A percentile compares a stretch with the other conserved stretches of the same genome.
phyloP scores from a whole-genome alignment of 2,329 filamentous ascomycete genomes.

The Alternaria alternata region DNA sequence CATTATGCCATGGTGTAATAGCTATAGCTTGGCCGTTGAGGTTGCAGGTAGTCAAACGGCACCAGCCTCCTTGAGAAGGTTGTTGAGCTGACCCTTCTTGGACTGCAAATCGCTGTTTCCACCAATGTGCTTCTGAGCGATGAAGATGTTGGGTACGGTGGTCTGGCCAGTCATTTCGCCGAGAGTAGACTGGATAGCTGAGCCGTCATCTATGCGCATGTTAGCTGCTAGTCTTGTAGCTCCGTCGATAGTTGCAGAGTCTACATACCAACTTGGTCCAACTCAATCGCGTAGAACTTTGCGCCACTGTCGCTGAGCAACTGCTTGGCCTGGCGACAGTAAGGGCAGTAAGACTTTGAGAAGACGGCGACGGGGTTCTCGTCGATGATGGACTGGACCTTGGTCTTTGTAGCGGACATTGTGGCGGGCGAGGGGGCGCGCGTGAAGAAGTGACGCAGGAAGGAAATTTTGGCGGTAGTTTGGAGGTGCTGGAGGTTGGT shows the following conservation, averaged over 20 bases:
- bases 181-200: conserved; percentile 83
- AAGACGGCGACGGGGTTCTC: conserved; percentile 93
- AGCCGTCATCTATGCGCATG: conserved; percentile 73
- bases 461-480: conserved; percentile 64
- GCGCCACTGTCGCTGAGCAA: conserved; percentile 74
- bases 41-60: conserved; percentile 60
- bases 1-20: background rate
- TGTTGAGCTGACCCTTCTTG: conserved; percentile 69
- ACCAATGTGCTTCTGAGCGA: conserved; percentile 88
- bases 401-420: conserved; percentile 84
- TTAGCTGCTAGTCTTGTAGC: background rate
- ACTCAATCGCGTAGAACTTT: conserved; percentile 78
- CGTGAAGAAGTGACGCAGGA: conserved; percentile 77
- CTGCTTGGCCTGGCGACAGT: conserved; percentile 82
- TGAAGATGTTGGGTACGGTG: conserved; percentile 96
- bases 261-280: conserved; percentile 81
- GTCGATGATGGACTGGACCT: conserved; percentile 86
- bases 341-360: conserved; percentile 96
- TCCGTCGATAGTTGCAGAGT: background rate
- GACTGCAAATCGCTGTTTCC: conserved; percentile 90
- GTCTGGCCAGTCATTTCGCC: conserved; percentile 80
- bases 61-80: conserved; percentile 69
- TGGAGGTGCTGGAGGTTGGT: conserved; percentile 1
- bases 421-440: conserved; percentile 65
- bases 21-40: background rate